Conservation (phyloP, 1,284 basidiomycete species). For the Boletellus deceptivus region DNA sequence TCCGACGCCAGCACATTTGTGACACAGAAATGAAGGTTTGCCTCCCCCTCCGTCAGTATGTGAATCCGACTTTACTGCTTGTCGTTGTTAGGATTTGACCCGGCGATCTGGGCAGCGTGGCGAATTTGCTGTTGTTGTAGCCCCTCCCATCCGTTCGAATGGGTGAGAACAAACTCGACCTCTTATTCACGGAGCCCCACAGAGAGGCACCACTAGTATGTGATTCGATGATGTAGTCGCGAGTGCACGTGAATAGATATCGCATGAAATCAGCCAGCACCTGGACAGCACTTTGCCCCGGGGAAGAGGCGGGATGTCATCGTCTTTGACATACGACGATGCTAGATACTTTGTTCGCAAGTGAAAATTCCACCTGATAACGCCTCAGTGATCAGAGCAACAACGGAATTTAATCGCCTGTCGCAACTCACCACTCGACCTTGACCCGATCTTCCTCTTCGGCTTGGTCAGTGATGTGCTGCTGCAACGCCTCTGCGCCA, state of each 20-base stretch:
- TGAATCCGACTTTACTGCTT: constrained; percentile 35
- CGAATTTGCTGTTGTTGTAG: constrained; percentile 25
- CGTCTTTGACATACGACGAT: constrained; percentile 15
- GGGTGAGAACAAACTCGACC: constrained; percentile 39
- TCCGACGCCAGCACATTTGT: constrained; percentile 20
- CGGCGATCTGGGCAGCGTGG: constrained; percentile 30
- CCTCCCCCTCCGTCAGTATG: constrained; percentile 51
- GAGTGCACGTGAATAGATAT: constrained; percentile 47
- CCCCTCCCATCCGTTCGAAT: constrained; percentile 48
- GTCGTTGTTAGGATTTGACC: constrained; percentile 24
- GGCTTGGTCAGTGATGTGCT: constrained; percentile 40
- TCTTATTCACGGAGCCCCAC: constrained; percentile 36
- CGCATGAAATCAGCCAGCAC: constrained; percentile 51
- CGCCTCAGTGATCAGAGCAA: background rate
- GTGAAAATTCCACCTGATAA: constrained; percentile 56
- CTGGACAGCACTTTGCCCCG: constrained; percentile 37
- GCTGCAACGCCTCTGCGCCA: constrained; percentile 50
- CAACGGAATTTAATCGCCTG: background rate
- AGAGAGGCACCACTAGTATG: constrained; percentile 41
- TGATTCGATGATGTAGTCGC: constrained; percentile 46
- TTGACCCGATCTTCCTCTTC: constrained; percentile 47
- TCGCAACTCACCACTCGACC: constrained; percentile 46
- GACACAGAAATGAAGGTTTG: constrained; percentile 47
- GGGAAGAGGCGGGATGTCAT: constrained; percentile 45
- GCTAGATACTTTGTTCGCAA: constrained; percentile 39